Evolutionary conservation across 2,329 filamentous ascomycete genomes (phyloP).

Genomic region (Apiospora pterosperma): DNA sequence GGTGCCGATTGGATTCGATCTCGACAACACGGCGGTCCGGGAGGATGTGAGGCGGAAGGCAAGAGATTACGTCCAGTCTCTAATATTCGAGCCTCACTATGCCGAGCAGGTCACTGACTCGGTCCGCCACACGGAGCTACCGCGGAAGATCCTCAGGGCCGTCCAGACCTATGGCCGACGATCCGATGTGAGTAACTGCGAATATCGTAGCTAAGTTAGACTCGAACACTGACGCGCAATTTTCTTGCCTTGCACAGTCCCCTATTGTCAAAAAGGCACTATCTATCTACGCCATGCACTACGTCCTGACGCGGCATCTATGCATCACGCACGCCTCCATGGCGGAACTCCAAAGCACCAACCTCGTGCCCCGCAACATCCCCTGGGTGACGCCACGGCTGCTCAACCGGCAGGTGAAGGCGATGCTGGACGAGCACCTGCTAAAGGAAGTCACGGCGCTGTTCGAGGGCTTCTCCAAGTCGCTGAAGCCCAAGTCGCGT

Average conservation of each 20-base stretch:
- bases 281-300: constrained; percentile 54
- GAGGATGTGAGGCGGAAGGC: constrained; percentile 43
- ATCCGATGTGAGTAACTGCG: constrained; percentile 34
- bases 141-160: constrained; percentile 42
- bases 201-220: neutral
- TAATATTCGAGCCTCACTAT: constrained; percentile 45
- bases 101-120: constrained; percentile 48
- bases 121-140: constrained; percentile 41
- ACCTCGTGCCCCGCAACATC: constrained; percentile 40
- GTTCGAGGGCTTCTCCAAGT: constrained; percentile 50
- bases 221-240: neutral
- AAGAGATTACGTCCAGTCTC: constrained; percentile 46
- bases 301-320: constrained; percentile 53
- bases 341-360: constrained; percentile 35
- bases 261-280: constrained; percentile 51
- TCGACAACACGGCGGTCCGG: constrained; percentile 35
- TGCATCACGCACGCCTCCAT: constrained; percentile 45
- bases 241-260: constrained; percentile 27
- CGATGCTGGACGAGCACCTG: constrained; percentile 53
- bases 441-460: constrained; percentile 47
- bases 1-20: constrained; percentile 49
- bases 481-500: constrained; percentile 51
- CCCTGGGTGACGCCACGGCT: constrained; percentile 49
- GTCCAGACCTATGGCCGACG: constrained; percentile 45
- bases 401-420: constrained; percentile 54